Evolutionary conservation across 371 early-diverging fungal species (phyloP), one percentile per base, ranked within the genome.

Genomic region (Amoeboaphelidium protococcarum): DNA sequence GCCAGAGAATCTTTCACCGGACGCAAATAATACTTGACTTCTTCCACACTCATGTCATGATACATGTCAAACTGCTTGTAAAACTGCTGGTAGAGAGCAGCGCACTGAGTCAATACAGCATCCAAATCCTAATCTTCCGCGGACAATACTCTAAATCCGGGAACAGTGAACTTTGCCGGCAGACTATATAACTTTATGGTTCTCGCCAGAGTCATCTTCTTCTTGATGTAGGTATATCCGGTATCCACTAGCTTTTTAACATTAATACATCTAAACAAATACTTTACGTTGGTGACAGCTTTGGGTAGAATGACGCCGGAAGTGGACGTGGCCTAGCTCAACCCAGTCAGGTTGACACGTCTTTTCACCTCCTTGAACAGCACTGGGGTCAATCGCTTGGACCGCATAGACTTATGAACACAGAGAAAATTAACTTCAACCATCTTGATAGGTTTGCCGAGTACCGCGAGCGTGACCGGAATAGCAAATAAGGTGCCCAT

Each of bases 341-440:
- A 83, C n/a, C 91, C 92, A 51, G 76, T 73, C 47, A 81, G 55
- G 66, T 98, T 80, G 37, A 82, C 83, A 31, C 84, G 74, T 42
- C 96, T 77, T 1, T 94, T 98, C 42, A 99, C 76, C 59, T 99
- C 99, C 59, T 81, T 81, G 60, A 99, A 98, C 46, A 99, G 64
- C n/a, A 98, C 72, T 16, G 98, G 98, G 6, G 98, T 84, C 47
- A 99, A 65, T 46, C 92, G 78, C 61, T 91, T 89, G 42, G 77
- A 74, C 41, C 99, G 76, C 41, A 94, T 76, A 55, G 81, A 78
- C 67, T 87, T 91, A 63, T 87, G 85, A 40, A 98, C 69, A 61
- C 98, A 98, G 48, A 99, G 65, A 58, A 94, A 98, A 73, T 99
- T 98, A 67, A 99, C 90, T 53, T 91, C 92, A 12, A 85, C 86